Base-by-base conservation (phyloP, 2,329 filamentous ascomycete species). In the Colletotrichum trifolii region DNA sequence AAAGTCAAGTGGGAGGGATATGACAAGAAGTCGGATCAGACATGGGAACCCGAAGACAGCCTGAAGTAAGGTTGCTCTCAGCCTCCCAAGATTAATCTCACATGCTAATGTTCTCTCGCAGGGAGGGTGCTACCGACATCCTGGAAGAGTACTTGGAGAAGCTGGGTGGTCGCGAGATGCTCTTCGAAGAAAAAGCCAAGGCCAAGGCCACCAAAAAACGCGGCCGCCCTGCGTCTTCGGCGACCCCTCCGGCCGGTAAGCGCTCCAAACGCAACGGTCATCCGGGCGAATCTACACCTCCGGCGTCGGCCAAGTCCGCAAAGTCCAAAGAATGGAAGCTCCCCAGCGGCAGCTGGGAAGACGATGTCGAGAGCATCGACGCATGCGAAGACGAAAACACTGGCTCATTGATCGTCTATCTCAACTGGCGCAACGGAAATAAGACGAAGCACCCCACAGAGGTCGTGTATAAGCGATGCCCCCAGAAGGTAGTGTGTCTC, bases 1-100 rank as follows among this genome's bases (percentile, higher is more conserved):
- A 83, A 90, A 55, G 91, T 96, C 40, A 94, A 95, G 72, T 96
- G 92, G 92, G 87, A 92, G 68, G 92, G 92, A 3, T 96, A 90
- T 67, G 87, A 91, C 0, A 85, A 89, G 67, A 87, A 89, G 67
- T 75, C 80, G 0, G 92, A 96, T 69, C 78, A 87, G 71, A 96
- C 92, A 0, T 95, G 91, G 92, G 92, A 96, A 73, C 89, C 91
- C 0, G 89, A 92, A 70, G 87, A 88, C 10, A 94, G 94, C 70
- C 79, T 93, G 65, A 77, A 70, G 86, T 89, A 76, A 64, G 83
- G 59, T 69, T 35, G 13, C 50, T 7, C 48, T 55, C 12, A 17
- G 15, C 34, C 17, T 11, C 38, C 39, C 40, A 55, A 2, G 8
- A 13, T 8, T 34, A 54, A 48, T 11, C 50, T 49, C 33, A 33